phyloP scores from a whole-genome alignment of 2,329 filamentous ascomycete species.

The Fusarium brachygibbosum region DNA sequence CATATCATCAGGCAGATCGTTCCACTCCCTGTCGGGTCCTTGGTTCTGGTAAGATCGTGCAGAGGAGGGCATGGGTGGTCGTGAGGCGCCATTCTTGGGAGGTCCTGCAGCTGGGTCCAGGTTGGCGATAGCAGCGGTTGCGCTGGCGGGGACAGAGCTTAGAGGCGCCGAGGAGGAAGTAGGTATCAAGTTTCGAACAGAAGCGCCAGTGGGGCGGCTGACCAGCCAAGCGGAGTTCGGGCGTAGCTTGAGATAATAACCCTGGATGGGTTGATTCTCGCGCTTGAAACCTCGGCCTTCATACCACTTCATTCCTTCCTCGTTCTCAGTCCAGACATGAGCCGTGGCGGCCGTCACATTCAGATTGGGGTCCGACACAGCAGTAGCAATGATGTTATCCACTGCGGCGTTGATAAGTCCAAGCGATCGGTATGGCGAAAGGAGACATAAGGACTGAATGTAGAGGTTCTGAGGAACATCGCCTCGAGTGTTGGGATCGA shows the following conservation, averaged over 20 bases:
- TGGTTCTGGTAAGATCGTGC: constrained; percentile 70
- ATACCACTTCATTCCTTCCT: constrained; percentile 75
- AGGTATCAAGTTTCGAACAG: constrained; percentile 43
- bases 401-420: constrained; percentile 71
- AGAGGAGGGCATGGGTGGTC: constrained; percentile 46
- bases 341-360: constrained; percentile 66
- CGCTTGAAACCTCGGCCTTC: constrained; percentile 67
- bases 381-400: constrained; percentile 63
- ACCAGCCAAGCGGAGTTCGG: constrained; percentile 74
- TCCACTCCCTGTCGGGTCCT: constrained; percentile 73
- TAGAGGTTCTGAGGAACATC: constrained; percentile 65
- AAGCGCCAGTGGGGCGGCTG: constrained; percentile 58
- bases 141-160: constrained; percentile 42
- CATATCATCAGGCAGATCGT: constrained; percentile 74
- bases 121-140: constrained; percentile 52
- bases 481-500: constrained; percentile 32
- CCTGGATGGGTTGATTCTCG: constrained; percentile 62
- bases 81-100: constrained; percentile 39
- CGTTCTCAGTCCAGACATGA: constrained; percentile 77
- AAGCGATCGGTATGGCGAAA: constrained; percentile 72
- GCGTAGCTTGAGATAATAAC: constrained; percentile 73
- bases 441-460: constrained; percentile 73
- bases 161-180: constrained; percentile 36
- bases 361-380: constrained; percentile 53
- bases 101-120: constrained; percentile 49